A percentile compares a stretch with the other conserved stretches of the same genome.
phyloP scores from a whole-genome alignment of 352 stramenopile species.

The Globisporangium yorkense region DNA sequence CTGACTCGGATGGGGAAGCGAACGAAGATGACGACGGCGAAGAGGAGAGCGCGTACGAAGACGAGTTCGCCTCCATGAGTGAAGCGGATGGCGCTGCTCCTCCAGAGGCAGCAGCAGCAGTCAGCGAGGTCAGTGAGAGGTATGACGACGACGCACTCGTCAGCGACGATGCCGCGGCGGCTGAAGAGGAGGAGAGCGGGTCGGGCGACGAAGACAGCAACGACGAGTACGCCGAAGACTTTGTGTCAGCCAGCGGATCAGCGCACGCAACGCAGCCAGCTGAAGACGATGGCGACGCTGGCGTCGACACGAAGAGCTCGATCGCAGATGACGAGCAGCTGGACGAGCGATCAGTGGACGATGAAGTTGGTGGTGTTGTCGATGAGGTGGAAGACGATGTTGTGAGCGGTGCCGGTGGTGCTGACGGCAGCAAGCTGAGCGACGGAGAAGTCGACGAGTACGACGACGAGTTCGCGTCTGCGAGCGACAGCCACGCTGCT shows the following conservation, averaged over 20 bases:
- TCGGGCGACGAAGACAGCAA: neutral
- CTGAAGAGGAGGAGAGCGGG: neutral
- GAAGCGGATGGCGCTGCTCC: neutral
- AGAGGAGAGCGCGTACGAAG: conserved; percentile 7
- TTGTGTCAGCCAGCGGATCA: neutral
- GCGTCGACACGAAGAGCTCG: neutral
- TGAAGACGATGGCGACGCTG: neutral
- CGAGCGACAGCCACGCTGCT: conserved; percentile 3
- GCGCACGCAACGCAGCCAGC: neutral
- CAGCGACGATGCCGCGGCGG: neutral
- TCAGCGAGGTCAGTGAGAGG: neutral
- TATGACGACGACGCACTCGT: neutral
- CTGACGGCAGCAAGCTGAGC: neutral
- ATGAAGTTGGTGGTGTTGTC: neutral
- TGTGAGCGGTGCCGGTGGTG: neutral
- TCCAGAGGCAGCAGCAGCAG: neutral
- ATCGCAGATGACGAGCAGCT: neutral
- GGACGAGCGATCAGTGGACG: neutral
- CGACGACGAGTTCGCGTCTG: conserved; percentile 12
- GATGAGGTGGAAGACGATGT: neutral
- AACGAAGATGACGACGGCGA: neutral
- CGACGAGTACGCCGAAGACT: neutral
- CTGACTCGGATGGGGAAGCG: neutral
- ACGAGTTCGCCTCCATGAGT: conserved; percentile 10
- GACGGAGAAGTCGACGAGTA: conserved; percentile 2